Base-by-base conservation (phyloP, 257 asterid genomes). In the Pogostemon cablin region DNA sequence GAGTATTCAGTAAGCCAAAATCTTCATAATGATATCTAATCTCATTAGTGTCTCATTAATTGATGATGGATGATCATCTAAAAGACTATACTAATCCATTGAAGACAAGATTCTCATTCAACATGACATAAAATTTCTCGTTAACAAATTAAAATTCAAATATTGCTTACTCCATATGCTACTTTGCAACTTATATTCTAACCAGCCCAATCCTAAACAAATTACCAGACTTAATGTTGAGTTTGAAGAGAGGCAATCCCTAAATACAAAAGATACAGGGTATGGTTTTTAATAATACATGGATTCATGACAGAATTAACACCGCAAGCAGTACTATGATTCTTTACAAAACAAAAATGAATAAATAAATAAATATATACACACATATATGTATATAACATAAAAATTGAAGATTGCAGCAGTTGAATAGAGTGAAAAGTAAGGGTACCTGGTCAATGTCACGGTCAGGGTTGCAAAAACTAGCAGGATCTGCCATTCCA, bases 401-500 rank as follows among this genome's bases (percentile, higher is more conserved):
- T 1, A 53, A 11, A 38, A 2, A 6, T 53, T 35, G 12, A 17
- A 60, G 35, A 67, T 32, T 9, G 46, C 5, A 69, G 49, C 6
- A 57, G 37, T 35, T 5, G 6, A 61, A 42, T 5, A 20, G 46
- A 17, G 47, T 25, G 54, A 54, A 54, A 50, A 17, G 64, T 12
- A 43, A 49, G 34, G 60, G 8, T 58, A 80, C 98, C 96, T 88
- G 96, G 66, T 93, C 97, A 76, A 80, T 77, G 77, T 92, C 95
- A 37, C 96, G 98, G 77, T 89, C 96, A 81, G 87, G 83, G 82
- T 80, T 86, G 83, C 81, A 96, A 88, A 84, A 86, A 78, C 92
- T 87, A 90, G 83, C 85, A 85, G 83, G 96, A 91, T 91, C 96
- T 91, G 96, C 99, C 99, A 93, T 93, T 91, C 99, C 97, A 90